These are phyloP conservation scores for Populus hybrid DNA, from an alignment of 441 rosid genomes.

Conservation along the genomic window DNA sequence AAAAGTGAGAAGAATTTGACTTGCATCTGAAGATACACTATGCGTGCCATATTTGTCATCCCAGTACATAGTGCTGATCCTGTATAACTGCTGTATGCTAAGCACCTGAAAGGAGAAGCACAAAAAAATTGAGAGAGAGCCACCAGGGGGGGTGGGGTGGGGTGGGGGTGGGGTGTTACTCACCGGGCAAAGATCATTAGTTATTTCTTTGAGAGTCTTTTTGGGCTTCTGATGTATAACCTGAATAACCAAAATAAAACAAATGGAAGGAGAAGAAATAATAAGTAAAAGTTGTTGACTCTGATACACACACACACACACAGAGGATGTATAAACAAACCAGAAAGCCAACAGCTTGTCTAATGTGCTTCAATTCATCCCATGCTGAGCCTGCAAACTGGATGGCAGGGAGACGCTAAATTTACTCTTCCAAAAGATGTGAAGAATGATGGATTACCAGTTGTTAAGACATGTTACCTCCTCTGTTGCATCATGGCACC, in stretches of 20 bases:
- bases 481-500: constrained; percentile 76
- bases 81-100: constrained; percentile 82
- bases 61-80: constrained; percentile 94
- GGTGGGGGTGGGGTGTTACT: constrained; percentile 10
- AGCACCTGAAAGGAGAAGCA: constrained; percentile 48
- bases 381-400: constrained; percentile 77
- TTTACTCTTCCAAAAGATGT: constrained; percentile 15
- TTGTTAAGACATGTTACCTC: constrained; percentile 46
- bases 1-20: constrained; percentile 11
- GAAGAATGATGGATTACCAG: constrained; percentile 6
- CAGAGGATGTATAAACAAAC: constrained; percentile 29
- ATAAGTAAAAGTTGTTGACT: not conserved
- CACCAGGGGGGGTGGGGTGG: not conserved
- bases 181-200: constrained; percentile 82
- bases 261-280: not conserved
- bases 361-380: constrained; percentile 83
- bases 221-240: constrained; percentile 92
- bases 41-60: constrained; percentile 91
- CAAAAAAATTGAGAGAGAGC: not conserved
- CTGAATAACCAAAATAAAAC: constrained; percentile 28
- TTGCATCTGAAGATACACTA: constrained; percentile 81
- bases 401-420: constrained; percentile 16
- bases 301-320: not conserved
- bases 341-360: constrained; percentile 89
- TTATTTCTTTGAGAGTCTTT: constrained; percentile 73